These are phyloP conservation scores for Cinnamomum chago DNA, from an alignment of 164 flowering plant genomes.

Conservation along the genomic window DNA sequence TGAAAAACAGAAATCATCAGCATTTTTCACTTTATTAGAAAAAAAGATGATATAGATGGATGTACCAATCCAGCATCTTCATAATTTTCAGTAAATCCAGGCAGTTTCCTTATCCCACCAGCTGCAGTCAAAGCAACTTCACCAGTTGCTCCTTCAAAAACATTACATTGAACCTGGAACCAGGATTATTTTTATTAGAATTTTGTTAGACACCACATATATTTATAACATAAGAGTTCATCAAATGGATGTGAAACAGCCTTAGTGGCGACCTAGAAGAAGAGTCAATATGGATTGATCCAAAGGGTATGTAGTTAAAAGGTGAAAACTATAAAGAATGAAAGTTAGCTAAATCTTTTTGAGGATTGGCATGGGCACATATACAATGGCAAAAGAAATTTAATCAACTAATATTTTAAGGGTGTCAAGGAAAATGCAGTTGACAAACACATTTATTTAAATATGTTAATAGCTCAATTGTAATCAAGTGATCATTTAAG, in stretches of 20 bases:
- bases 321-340: neutral
- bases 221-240: neutral
- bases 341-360: neutral
- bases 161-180: constrained; percentile 84
- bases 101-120: constrained; percentile 88
- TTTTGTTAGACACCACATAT: neutral
- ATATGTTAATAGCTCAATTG: too few relatives aligned
- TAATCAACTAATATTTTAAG: too few relatives aligned
- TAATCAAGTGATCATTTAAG: too few relatives aligned
- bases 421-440: too few relatives aligned
- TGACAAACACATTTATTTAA: too few relatives aligned
- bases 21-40: too few relatives aligned
- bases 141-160: constrained; percentile 83
- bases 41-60: neutral
- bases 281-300: too few relatives aligned
- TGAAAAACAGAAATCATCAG: neutral
- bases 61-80: constrained; percentile 92
- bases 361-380: too few relatives aligned
- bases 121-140: constrained; percentile 87
- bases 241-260: neutral
- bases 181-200: constrained; percentile 7
- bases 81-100: constrained; percentile 56
- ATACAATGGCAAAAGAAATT: too few relatives aligned
- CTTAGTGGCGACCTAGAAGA: neutral
- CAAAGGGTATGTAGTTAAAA: too few relatives aligned